These are phyloP conservation scores for Colletotrichum sp. DNA, from an alignment of 2,329 filamentous ascomycete species.

Conservation along the genomic window DNA sequence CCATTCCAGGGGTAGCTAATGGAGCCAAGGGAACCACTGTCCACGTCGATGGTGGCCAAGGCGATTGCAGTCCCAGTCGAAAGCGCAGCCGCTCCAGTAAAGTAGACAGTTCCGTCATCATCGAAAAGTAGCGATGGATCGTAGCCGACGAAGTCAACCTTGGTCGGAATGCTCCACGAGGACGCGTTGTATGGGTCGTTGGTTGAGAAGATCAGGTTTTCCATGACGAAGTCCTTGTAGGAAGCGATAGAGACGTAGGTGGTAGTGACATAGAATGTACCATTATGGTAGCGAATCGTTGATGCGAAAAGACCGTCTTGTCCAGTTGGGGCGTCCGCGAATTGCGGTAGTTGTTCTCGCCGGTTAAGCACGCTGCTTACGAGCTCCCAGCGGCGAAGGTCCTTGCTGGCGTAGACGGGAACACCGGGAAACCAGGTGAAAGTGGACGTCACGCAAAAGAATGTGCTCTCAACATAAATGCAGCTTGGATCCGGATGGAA, in stretches of 20 bases:
- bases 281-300: slow-evolving; percentile 25
- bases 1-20: slow-evolving; percentile 43
- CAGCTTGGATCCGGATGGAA: slow-evolving; percentile 34
- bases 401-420: slow-evolving; percentile 39
- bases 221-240: slow-evolving; percentile 17
- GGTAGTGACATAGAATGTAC: slow-evolving; percentile 21
- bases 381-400: slow-evolving; percentile 33
- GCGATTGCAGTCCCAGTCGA: background rate
- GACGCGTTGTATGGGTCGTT: slow-evolving; percentile 21
- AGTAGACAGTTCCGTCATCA: slow-evolving; percentile 56
- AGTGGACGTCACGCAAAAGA: slow-evolving; percentile 55
- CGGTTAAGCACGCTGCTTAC: slow-evolving; percentile 19
- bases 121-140: slow-evolving; percentile 63
- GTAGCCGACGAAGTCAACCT: slow-evolving; percentile 23
- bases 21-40: slow-evolving; percentile 19
- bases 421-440: slow-evolving; percentile 64
- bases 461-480: slow-evolving; percentile 30
- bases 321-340: background rate
- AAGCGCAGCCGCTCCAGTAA: slow-evolving; percentile 23
- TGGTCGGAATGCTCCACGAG: slow-evolving; percentile 25
- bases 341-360: background rate
- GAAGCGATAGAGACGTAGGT: background rate
- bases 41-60: slow-evolving; percentile 25
- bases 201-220: slow-evolving; percentile 24
- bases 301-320: slow-evolving; percentile 29